Evolutionary conservation across 371 early-diverging fungal species (phyloP).

Genomic region (Actinomortierella ambigua): DNA sequence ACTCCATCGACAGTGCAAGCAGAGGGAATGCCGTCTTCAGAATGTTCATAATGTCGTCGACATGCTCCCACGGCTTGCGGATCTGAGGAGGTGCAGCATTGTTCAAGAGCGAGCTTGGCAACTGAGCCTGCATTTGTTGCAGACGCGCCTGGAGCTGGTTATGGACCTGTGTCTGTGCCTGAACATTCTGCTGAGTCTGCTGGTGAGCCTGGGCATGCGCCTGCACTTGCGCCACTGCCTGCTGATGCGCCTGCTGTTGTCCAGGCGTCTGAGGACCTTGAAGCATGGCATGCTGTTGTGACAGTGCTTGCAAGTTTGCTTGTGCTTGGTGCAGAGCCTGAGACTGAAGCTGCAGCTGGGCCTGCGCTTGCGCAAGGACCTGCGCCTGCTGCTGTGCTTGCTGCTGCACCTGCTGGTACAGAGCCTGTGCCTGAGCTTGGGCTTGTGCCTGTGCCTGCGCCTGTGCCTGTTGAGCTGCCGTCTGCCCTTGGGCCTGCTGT

Average conservation of each 20-base stretch:
- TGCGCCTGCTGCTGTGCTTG: constrained; percentile 33
- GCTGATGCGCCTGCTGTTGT: constrained; percentile 29
- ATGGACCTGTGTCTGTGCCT: constrained; percentile 38
- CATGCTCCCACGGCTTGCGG: constrained; percentile 71
- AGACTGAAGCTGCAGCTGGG: constrained; percentile 25
- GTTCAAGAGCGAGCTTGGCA: constrained; percentile 28
- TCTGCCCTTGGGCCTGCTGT: constrained; percentile 19
- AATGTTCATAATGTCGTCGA: constrained; percentile 97
- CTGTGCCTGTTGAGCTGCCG: constrained; percentile 19
- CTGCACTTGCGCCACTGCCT: constrained; percentile 49
- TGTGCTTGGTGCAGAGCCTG: constrained; percentile 44
- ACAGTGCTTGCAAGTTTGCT: constrained; percentile 36
- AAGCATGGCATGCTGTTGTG: constrained; percentile 15
- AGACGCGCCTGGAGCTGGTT: constrained; percentile 23
- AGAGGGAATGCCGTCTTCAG: constrained; percentile 96
- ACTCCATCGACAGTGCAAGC: constrained; percentile 94
- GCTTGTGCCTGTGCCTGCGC: constrained; percentile 33
- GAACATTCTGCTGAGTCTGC: constrained; percentile 40
- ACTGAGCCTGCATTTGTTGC: constrained; percentile 31
- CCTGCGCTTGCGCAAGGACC: constrained; percentile 23
- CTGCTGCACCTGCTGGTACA: constrained; percentile 22
- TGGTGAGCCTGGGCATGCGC: constrained; percentile 43
- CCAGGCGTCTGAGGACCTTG: constrained; percentile 13
- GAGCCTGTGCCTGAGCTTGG: constrained; percentile 41
- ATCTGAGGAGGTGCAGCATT: constrained; percentile 28